A percentile compares a stretch with the other conserved stretches of the same genome.
Conservation (phyloP, 2,329 filamentous ascomycete species). For the Aureobasidium pullulans region DNA sequence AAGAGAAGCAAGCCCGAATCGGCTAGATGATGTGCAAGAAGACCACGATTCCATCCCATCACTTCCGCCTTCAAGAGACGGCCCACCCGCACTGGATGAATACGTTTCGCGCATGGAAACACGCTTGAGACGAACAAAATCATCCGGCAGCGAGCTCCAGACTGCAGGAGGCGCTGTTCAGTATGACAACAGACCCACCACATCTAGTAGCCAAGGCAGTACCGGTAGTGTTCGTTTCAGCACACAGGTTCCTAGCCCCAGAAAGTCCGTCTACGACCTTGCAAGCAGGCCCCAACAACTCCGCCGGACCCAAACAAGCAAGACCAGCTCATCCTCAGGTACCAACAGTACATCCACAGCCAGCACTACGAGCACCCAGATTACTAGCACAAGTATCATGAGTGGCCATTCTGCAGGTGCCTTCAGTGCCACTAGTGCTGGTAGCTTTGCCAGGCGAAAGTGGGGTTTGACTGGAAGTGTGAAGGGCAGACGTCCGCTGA, state of each 20-base stretch:
- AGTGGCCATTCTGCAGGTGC: conserved; percentile 84
- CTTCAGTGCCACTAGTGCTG: conserved; percentile 91
- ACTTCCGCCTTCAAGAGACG: conserved; percentile 30
- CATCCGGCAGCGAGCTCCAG: conserved; percentile 26
- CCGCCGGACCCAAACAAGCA: conserved; percentile 76
- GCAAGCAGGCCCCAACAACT: conserved; percentile 52
- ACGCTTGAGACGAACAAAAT: conserved; percentile 64
- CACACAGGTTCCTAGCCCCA: conserved; percentile 29
- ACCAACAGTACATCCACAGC: conserved; percentile 61
- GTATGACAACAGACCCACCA: conserved; percentile 31
- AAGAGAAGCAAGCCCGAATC: conserved; percentile 17
- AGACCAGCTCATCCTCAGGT: conserved; percentile 58
- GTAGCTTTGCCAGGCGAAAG: conserved; percentile 77
- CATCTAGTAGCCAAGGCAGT: conserved; percentile 15
- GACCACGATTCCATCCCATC: conserved; percentile 46
- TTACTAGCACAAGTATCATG: conserved; percentile 82
- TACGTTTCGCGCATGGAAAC: conserved; percentile 92
- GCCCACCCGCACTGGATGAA: conserved; percentile 66
- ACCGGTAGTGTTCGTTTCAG: conserved; percentile 8
- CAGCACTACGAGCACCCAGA: conserved; percentile 56
- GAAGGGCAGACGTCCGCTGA: conserved; percentile 19
- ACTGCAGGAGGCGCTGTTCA: conserved; percentile 6
- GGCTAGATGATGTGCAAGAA: conserved; percentile 28
- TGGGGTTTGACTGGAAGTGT: conserved; percentile 37
- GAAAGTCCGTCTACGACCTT: conserved; percentile 74